phyloP scores from a whole-genome alignment of 1,284 basidiomycete genomes.

The Crepidotus sp. region DNA sequence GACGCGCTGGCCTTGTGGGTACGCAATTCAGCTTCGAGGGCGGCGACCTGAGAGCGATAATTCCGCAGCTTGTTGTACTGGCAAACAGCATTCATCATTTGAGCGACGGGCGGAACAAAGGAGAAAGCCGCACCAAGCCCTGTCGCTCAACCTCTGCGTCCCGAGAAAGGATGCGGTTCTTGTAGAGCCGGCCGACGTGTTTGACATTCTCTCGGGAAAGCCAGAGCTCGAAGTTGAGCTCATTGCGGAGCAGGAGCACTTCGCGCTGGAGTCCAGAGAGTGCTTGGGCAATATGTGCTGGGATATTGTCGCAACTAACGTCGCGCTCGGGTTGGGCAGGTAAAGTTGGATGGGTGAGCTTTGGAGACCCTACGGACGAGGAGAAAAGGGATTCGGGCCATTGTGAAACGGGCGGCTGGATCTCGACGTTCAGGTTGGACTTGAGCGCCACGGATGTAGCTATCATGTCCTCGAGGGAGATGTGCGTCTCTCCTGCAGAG shows the following conservation, averaged over 20 bases:
- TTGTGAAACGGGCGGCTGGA: constrained; percentile 37
- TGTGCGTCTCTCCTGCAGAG: constrained; percentile 30
- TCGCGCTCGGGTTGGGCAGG: background rate
- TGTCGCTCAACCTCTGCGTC: constrained; percentile 74
- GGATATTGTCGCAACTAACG: background rate
- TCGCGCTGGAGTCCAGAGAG: constrained; percentile 66
- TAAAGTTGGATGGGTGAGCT: constrained; percentile 7
- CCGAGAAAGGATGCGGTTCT: constrained; percentile 61
- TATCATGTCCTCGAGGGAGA: constrained; percentile 67
- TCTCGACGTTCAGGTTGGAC: constrained; percentile 53
- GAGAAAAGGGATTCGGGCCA: constrained; percentile 41
- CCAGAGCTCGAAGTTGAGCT: constrained; percentile 78
- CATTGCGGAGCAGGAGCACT: constrained; percentile 61
- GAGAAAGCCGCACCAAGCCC: constrained; percentile 48
- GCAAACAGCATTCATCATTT: background rate
- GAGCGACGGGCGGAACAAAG: background rate
- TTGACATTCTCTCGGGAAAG: constrained; percentile 67
- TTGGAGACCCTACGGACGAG: constrained; percentile 20
- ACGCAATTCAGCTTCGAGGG: constrained; percentile 51
- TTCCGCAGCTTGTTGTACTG: constrained; percentile 72
- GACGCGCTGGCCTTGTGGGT: constrained; percentile 58
- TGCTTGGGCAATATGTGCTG: constrained; percentile 31
- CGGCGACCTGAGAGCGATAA: constrained; percentile 55
- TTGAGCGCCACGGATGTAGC: constrained; percentile 60
- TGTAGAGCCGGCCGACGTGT: constrained; percentile 70